Evolutionary conservation across 805 yeast species (phyloP).

Genomic region (Metschnikowia sp.): DNA sequence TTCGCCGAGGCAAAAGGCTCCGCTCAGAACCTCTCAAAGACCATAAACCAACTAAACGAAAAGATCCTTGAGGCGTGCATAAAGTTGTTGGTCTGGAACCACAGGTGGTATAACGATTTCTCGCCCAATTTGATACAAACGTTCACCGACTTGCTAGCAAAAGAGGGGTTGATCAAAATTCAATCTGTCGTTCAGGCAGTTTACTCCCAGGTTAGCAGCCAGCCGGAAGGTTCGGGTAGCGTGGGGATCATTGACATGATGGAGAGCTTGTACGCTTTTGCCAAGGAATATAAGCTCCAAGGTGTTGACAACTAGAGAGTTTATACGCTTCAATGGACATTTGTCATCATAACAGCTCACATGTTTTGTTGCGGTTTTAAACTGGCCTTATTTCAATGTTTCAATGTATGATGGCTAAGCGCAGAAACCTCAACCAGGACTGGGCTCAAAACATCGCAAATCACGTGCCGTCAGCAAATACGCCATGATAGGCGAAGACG

Average conservation of each 20-base stretch:
- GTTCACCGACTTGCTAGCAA: slow-evolving; percentile 59
- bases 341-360: neutral
- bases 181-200: slow-evolving; percentile 67
- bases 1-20: slow-evolving; percentile 12
- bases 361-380: no score
- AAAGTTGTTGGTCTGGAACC: slow-evolving; percentile 92
- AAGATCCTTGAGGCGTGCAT: slow-evolving; percentile 66
- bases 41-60: slow-evolving; percentile 45
- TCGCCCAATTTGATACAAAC: slow-evolving; percentile 64
- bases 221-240: slow-evolving; percentile 20
- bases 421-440: no score
- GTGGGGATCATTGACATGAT: slow-evolving; percentile 55
- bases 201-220: slow-evolving; percentile 41
- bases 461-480: slow-evolving; percentile 7
- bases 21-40: slow-evolving; percentile 35
- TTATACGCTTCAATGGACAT: neutral
- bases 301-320: slow-evolving; percentile 33
- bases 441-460: neutral
- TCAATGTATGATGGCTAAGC: no score
- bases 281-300: slow-evolving; percentile 41
- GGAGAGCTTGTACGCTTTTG: slow-evolving; percentile 47
- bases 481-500: neutral
- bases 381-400: no score
- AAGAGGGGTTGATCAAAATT: slow-evolving; percentile 76
- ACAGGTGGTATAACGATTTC: slow-evolving; percentile 94